phyloP scores from a whole-genome alignment of 257 asterid genomes.

The Gynochthodes officinalis region DNA sequence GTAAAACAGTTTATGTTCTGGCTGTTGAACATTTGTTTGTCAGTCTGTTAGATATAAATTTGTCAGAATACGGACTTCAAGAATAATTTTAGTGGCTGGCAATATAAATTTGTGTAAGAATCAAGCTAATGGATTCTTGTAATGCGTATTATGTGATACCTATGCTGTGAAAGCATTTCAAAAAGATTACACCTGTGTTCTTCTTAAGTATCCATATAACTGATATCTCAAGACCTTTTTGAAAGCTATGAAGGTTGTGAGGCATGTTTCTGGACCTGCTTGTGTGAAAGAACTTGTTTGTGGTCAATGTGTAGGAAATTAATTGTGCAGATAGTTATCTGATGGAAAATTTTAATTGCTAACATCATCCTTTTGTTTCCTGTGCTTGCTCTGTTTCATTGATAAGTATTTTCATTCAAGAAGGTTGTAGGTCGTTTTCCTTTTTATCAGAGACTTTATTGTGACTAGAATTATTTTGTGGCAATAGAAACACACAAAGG shows the following conservation, averaged over 20 bases:
- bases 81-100: neutral
- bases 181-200: neutral
- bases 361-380: neutral
- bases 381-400: neutral
- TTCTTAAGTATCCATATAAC: neutral
- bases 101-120: neutral
- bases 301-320: neutral
- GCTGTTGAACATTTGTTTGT: neutral
- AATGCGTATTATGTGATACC: neutral
- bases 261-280: neutral
- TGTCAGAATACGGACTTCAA: neutral
- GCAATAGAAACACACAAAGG: conserved; percentile 62
- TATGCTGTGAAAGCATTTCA: neutral
- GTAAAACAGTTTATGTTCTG: neutral
- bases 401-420: neutral
- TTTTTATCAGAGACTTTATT: neutral
- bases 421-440: conserved; percentile 14
- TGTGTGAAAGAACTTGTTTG: neutral
- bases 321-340: neutral
- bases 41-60: neutral
- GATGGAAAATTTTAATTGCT: neutral
- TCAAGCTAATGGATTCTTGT: neutral
- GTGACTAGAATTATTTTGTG: conserved; percentile 8
- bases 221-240: neutral
- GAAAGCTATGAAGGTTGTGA: neutral